Percentiles rank a stretch among this genome's conserved stretches.
phyloP scores from a whole-genome alignment of 306 rosid genomes.

The Cucumis melo region DNA sequence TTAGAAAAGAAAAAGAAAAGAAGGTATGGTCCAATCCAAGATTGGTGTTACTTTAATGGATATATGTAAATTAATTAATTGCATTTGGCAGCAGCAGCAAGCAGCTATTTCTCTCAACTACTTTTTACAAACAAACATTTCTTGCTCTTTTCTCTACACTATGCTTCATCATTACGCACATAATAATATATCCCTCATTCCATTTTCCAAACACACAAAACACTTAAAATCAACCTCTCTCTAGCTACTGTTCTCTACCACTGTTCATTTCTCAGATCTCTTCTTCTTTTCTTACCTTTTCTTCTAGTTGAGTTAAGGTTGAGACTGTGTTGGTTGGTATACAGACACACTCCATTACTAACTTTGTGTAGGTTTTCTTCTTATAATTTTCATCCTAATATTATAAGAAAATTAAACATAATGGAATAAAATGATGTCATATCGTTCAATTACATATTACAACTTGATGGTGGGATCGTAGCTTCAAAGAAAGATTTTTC shows the following conservation, averaged over 20 bases:
- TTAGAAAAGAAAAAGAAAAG: background rate
- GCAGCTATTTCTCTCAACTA: background rate
- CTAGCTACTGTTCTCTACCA: background rate
- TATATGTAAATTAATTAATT: background rate
- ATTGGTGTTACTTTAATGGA: background rate
- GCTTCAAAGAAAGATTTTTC: background rate
- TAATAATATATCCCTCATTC: background rate
- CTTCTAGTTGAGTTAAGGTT: background rate
- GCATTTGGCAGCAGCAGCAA: background rate
- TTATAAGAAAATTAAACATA: too few relatives aligned
- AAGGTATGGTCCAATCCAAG: background rate
- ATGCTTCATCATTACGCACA: conserved; percentile 8
- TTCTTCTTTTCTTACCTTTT: background rate
- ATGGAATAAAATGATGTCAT: too few relatives aligned
- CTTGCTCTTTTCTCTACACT: background rate
- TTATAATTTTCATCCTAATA: too few relatives aligned
- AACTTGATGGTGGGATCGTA: background rate
- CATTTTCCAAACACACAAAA: too few relatives aligned
- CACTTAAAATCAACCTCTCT: too few relatives aligned
- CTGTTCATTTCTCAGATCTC: background rate
- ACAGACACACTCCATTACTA: too few relatives aligned
- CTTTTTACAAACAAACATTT: background rate
- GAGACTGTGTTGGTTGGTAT: background rate
- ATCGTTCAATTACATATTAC: background rate
- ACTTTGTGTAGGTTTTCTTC: too few relatives aligned